phyloP scores from a whole-genome alignment of 805 yeast genomes.

The Candida rishiriensis region DNA sequence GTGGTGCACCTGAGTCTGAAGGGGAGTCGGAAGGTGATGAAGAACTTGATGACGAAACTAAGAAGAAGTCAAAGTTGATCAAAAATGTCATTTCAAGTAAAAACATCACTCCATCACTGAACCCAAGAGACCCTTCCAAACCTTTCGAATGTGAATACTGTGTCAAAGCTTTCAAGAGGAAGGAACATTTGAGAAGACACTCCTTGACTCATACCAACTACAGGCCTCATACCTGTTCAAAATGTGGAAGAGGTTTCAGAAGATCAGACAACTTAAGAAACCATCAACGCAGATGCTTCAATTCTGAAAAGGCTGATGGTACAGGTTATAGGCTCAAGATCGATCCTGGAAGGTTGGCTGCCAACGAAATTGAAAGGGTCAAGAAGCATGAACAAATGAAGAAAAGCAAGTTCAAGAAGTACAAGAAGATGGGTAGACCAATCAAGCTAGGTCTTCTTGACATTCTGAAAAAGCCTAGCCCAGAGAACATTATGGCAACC shows the following conservation, averaged over 20 bases:
- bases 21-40: conserved; percentile 3
- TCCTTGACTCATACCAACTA: conserved; percentile 24
- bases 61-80: conserved; percentile 13
- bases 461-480: background rate
- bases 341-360: conserved; percentile 20
- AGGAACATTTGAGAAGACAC: conserved; percentile 25
- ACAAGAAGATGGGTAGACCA: conserved; percentile 8
- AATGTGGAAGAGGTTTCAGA: conserved; percentile 25
- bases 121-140: conserved; percentile 16
- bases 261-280: conserved; percentile 26
- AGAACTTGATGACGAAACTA: background rate
- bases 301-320: conserved; percentile 14
- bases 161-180: conserved; percentile 23
- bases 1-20: conserved; percentile 2
- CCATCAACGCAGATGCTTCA: conserved; percentile 23
- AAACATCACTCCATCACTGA: conserved; percentile 17
- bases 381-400: conserved; percentile 13
- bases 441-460: conserved; percentile 1
- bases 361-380: conserved; percentile 17
- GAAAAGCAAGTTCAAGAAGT: conserved; percentile 6
- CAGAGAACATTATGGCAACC: background rate
- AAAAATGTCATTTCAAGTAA: conserved; percentile 19
- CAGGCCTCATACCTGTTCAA: conserved; percentile 23
- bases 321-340: conserved; percentile 18
- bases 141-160: conserved; percentile 24